Evolutionary conservation across 2,329 filamentous ascomycete genomes (phyloP).

Genomic region (Decorospora gaudefroyi): DNA sequence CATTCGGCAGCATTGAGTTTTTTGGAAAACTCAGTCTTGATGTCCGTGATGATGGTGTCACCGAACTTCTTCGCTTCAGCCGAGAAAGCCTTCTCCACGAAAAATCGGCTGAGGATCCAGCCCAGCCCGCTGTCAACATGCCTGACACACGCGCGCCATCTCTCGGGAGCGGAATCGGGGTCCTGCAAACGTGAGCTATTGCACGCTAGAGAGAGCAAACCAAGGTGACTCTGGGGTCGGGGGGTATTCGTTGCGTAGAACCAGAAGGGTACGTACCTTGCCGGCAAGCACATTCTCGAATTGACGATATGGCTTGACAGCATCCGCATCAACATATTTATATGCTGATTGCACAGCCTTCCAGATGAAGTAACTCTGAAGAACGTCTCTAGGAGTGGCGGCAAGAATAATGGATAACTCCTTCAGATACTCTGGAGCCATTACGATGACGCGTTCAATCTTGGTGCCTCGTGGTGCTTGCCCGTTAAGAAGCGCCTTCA

Average conservation of each 20-base stretch:
- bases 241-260: background rate
- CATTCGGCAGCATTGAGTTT: slow-evolving; percentile 64
- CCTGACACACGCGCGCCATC: slow-evolving; percentile 68
- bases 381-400: slow-evolving; percentile 58
- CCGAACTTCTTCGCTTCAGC: slow-evolving; percentile 68
- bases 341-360: slow-evolving; percentile 62
- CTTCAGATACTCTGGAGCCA: slow-evolving; percentile 64
- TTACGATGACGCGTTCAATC: slow-evolving; percentile 61
- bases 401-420: slow-evolving; percentile 61
- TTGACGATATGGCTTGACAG: slow-evolving; percentile 61
- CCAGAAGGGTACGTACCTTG: slow-evolving; percentile 41
- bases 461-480: slow-evolving; percentile 59
- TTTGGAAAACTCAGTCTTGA: slow-evolving; percentile 68
- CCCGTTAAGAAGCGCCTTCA: slow-evolving; percentile 58
- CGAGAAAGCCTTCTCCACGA: slow-evolving; percentile 69
- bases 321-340: slow-evolving; percentile 61
- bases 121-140: slow-evolving; percentile 63
- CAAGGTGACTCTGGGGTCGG: too few species aligned
- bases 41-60: slow-evolving; percentile 70
- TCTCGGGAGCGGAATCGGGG: slow-evolving; percentile 64
- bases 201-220: too few species aligned
- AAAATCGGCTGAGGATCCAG: slow-evolving; percentile 74
- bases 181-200: slow-evolving; percentile 48
- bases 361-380: slow-evolving; percentile 69
- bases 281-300: slow-evolving; percentile 66